Evolutionary conservation across 139 green algal species (phyloP), one percentile per base, ranked within the genome.

Genomic region (Spirogloea muscicola): DNA sequence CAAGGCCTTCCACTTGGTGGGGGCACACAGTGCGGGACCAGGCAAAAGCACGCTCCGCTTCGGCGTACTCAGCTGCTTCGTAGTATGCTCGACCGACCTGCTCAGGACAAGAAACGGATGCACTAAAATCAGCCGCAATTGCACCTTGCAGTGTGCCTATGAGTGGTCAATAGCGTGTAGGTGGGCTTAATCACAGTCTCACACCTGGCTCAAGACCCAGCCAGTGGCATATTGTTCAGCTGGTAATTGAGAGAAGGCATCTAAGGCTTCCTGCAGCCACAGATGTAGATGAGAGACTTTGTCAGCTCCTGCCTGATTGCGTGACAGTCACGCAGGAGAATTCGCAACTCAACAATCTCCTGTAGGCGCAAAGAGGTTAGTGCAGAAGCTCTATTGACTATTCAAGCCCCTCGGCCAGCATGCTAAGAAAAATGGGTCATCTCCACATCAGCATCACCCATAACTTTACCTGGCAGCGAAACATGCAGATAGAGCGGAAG

Each of bases 21-120:
- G 88, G 91, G 52, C 86, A 80, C 43, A 90, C 71, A 44, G 75
- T 66, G 1, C 84, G 84, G 29, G 86, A 86, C 73, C 77, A 82
- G 42, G 86, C 61, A 80, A 95, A 95, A 31, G 73, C 79, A 3
- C 72, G 79, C 7, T 88, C 88, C 0, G 93, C 86, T 31, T 79
- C 49, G 1, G 49, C 33, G 80, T 98, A 97, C 58, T 96, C 86
- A 33, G 95, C 91, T 63, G 88, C 81, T 78, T 97, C 93, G 65
- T 91, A 94, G 74, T 91, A 76, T 2, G 89, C 89, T 1, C 90
- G 82, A 0, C 87, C 93, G 25, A 96, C 66, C 60, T 81, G 73
- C n/a, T n/a, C n/a, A n/a, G n/a, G n/a, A n/a, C n/a, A n/a, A n/a
- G n/a, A n/a, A n/a, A 52, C 13, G 13, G 16, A 52, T 52, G 44